These are phyloP conservation scores for Rauvolfia tetraphylla DNA, from an alignment of 257 asterid genomes.

Conservation along the genomic window DNA sequence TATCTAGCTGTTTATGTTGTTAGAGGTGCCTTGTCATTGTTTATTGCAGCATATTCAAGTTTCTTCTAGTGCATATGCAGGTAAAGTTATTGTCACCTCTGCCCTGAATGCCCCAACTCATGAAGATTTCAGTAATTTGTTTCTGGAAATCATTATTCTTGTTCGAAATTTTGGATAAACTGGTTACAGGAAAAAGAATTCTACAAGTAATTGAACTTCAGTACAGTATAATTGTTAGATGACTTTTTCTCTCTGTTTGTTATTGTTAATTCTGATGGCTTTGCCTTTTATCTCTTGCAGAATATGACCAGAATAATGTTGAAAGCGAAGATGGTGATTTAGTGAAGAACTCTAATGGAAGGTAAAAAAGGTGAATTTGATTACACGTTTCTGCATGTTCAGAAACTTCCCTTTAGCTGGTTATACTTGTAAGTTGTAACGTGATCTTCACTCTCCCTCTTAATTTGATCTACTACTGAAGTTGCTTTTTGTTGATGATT, in stretches of 20 bases:
- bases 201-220: not conserved
- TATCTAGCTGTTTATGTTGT: not conserved
- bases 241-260: not conserved
- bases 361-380: conserved; percentile 61
- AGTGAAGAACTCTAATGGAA: conserved; percentile 40
- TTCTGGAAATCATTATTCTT: not conserved
- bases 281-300: conserved; percentile 42
- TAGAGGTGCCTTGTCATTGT: not conserved
- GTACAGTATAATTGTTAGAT: not conserved
- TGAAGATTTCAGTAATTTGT: not conserved
- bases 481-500: not conserved
- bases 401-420: not conserved
- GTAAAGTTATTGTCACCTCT: not conserved
- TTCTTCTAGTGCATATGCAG: not conserved
- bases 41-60: not conserved
- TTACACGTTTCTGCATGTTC: conserved; percentile 1
- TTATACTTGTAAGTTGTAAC: not conserved
- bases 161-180: not conserved
- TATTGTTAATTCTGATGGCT: conserved; percentile 8
- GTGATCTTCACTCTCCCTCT: conserved; percentile 1
- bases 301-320: conserved; percentile 27
- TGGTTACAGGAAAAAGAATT: not conserved
- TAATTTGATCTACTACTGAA: not conserved
- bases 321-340: conserved; percentile 38
- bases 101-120: not conserved